Conservation (phyloP, 2,329 filamentous ascomycete genomes). For the Lasiodiplodia sp. region DNA sequence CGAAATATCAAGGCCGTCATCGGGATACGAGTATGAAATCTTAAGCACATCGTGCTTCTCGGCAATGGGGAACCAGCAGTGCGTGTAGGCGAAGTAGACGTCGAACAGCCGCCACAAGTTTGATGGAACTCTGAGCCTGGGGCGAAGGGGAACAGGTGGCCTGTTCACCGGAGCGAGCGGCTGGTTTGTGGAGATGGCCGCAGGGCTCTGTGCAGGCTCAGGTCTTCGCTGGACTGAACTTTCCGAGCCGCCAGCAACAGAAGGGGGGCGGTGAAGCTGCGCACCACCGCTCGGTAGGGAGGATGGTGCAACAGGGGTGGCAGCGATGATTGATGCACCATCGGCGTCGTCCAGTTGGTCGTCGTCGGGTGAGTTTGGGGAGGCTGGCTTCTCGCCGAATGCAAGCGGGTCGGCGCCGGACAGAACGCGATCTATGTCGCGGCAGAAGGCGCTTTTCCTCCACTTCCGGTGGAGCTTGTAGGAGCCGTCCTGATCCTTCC, state of each 20-base stretch:
- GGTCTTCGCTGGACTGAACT: constrained; percentile 5
- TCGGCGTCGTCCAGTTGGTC: constrained; percentile 26
- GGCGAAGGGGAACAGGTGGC: not conserved
- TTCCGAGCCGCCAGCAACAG: constrained; percentile 16
- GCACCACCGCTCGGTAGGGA: not conserved
- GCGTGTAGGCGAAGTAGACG: constrained; percentile 76
- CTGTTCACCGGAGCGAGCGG: constrained; percentile 13
- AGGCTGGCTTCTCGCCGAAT: constrained; percentile 31
- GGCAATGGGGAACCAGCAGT: constrained; percentile 78
- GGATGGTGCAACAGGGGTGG: not conserved
- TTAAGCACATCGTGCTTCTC: constrained; percentile 70
- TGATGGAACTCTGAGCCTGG: constrained; percentile 53
- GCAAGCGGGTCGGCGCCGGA: constrained; percentile 50
- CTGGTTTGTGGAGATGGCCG: constrained; percentile 2
- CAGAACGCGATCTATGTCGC: constrained; percentile 68
- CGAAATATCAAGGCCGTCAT: constrained; percentile 47
- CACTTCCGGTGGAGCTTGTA: constrained; percentile 68
- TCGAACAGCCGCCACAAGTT: constrained; percentile 70
- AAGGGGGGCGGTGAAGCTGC: not conserved
- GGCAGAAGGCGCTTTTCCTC: constrained; percentile 68
- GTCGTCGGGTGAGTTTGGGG: constrained; percentile 31
- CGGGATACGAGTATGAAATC: constrained; percentile 62
- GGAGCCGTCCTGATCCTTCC: constrained; percentile 60
- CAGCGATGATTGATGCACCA: constrained; percentile 10
- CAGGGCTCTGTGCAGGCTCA: constrained; percentile 12